Evolutionary conservation across 2,329 filamentous ascomycete species (phyloP), one percentile per base, ranked within the genome.

Genomic region (Monilinia fructigena): DNA sequence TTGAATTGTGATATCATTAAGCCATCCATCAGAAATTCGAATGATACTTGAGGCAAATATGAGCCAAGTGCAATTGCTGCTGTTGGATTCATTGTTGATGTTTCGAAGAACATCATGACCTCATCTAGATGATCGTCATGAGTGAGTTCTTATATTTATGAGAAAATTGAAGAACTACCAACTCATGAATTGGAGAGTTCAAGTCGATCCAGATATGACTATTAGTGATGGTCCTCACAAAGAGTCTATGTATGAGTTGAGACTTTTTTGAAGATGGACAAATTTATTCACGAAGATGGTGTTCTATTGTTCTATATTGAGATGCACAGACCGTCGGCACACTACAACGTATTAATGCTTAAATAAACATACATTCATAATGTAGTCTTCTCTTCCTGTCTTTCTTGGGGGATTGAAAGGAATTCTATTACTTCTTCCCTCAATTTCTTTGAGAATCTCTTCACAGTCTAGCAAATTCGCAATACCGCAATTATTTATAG

Each of bases 241-340:
- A 26, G 4, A 16, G 8, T 14, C n/a, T 52, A 10, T 48, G 3
- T 4, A 52, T 52, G 11, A 14, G 11, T 26, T 5, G 11, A 16
- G 23, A 3, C 23, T 45, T 10, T 3, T 42, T 55, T 55, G 11
- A 3, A 55, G 4, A 26, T 26, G 4, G 10, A 12, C 26, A 23
- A n/a, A 12, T 23, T n/a, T 4, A 12, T 20, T 23, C 20, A n/a
- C 20, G 10, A 48, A 48, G 47, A 42, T 42, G 12, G 16, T 48
- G 10, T 48, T 23, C 18, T 20, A 5, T 26, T 26, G n/a, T 48
- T 20, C 8, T n/a, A n/a, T 10, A n/a, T n/a, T 7, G 28, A 23
- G 38, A 45, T 18, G 55, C 55, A 45, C 55, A 31, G 55, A 45
- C 55, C 55, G 45, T n/a, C 40, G 55, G 55, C 40, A 58, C 23